Evolutionary conservation across 2,329 filamentous ascomycete species (phyloP).

Genomic region (Monilinia fructigena): DNA sequence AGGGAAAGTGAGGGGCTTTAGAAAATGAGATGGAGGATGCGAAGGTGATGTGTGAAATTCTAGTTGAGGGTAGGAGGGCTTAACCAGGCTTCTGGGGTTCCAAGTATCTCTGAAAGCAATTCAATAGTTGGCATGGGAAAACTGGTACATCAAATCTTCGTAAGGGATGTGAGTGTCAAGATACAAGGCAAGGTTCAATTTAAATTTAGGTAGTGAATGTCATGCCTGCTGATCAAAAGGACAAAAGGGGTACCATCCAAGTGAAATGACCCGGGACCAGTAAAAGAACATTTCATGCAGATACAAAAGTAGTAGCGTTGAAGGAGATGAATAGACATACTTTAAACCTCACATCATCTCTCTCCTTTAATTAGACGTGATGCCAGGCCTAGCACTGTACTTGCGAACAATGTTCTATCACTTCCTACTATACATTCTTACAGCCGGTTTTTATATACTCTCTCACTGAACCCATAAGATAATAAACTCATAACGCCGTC

Average conservation of each 20-base stretch:
- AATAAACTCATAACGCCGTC: constrained; percentile 24
- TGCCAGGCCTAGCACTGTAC: not conserved
- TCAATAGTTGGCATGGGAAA: not conserved
- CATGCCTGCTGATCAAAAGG: not conserved
- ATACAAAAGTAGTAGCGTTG: not conserved
- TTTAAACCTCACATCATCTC: not conserved
- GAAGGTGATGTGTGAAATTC: constrained; percentile 4
- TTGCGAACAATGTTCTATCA: not conserved
- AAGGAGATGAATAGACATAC: not conserved
- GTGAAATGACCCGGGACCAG: not conserved
- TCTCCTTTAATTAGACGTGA: not conserved
- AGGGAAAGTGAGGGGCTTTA: not conserved
- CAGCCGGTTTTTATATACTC: not conserved
- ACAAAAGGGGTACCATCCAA: not conserved
- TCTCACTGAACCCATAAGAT: not conserved
- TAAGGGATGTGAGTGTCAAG: not conserved
- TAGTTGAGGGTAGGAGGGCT: constrained; percentile 1
- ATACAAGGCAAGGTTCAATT: not conserved
- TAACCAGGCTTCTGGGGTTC: not conserved
- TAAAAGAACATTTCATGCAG: not conserved
- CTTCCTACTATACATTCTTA: constrained; percentile 11
- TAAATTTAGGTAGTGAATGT: not conserved
- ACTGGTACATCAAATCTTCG: not conserved
- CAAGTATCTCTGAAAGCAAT: not conserved
- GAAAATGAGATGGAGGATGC: not conserved